Percentiles rank a stretch among this genome's conserved stretches.
Conservation (phyloP, 768 basidiomycete species). For the Calocera cornea region DNA sequence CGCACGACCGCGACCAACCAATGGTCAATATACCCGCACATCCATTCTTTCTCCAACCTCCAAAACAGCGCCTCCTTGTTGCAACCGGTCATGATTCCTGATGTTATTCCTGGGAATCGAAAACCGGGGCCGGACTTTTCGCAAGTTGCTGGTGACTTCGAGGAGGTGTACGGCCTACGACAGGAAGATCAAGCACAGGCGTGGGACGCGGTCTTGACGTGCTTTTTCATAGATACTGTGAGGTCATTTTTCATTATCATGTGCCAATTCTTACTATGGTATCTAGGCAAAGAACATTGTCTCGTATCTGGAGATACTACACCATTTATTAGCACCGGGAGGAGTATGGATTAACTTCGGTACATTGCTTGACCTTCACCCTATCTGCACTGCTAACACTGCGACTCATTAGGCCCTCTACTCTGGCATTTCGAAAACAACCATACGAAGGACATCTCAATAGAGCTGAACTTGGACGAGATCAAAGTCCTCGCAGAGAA, state of each 20-base stretch:
- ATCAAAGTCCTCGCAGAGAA: constrained; percentile 56
- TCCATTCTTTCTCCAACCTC: constrained; percentile 85
- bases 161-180: constrained; percentile 67
- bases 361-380: constrained; percentile 15
- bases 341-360: constrained; percentile 90
- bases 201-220: constrained; percentile 86
- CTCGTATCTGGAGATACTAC: constrained; percentile 77
- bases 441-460: constrained; percentile 54
- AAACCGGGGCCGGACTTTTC: constrained; percentile 57
- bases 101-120: constrained; percentile 64
- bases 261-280: background rate
- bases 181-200: constrained; percentile 46
- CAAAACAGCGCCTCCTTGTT: constrained; percentile 47
- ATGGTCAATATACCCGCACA: constrained; percentile 73
- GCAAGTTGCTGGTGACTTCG: constrained; percentile 86
- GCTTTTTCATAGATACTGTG: constrained; percentile 95
- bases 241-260: constrained; percentile 13
- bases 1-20: constrained; percentile 58
- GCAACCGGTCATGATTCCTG: constrained; percentile 59
- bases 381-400: background rate
- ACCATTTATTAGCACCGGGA: constrained; percentile 65
- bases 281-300: constrained; percentile 78
- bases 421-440: constrained; percentile 99
- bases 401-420: constrained; percentile 48
- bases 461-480: constrained; percentile 85